Conservation (phyloP, 75 land plant species). For the Isoetes taiwanensis region DNA sequence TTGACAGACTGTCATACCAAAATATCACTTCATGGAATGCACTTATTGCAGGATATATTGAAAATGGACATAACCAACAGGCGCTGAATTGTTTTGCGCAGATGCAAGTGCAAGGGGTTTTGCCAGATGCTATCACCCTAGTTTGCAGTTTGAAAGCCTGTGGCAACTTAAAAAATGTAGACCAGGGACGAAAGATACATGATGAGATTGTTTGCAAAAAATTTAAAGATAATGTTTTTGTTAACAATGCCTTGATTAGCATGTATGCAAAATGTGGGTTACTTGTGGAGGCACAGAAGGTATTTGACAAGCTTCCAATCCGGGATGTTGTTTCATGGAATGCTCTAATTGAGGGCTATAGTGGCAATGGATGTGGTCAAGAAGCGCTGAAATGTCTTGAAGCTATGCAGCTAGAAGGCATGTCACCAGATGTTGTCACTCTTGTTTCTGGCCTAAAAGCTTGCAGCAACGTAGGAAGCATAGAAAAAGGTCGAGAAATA, state of each 20-base stretch:
- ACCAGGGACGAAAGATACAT: slow-evolving; percentile 5
- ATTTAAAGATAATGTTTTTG: neutral
- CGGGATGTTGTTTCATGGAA: slow-evolving; percentile 14
- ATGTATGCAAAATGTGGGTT: slow-evolving; percentile 18
- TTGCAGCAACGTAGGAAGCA: neutral
- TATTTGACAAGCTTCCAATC: slow-evolving; percentile 8
- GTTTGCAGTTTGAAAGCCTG: slow-evolving; percentile 8
- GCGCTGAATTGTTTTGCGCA: slow-evolving; percentile 15
- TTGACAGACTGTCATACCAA: slow-evolving; percentile 7
- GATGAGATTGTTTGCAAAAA: slow-evolving; percentile 5
- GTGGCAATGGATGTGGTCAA: neutral
- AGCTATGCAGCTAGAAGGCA: neutral
- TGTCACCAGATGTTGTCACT: slow-evolving; percentile 9
- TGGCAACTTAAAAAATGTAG: too few relatives aligned
- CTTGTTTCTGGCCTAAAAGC: slow-evolving; percentile 25
- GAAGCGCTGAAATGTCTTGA: neutral
- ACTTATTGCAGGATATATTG: slow-evolving; percentile 32
- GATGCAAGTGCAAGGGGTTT: slow-evolving; percentile 3
- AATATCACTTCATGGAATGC: slow-evolving; percentile 27
- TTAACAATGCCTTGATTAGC: slow-evolving; percentile 6
- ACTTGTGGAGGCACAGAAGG: neutral
- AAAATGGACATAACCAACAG: slow-evolving; percentile 11
- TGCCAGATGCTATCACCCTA: slow-evolving; percentile 8
- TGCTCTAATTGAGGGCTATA: slow-evolving; percentile 15
- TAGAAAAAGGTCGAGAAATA: neutral